A percentile compares a stretch with the other conserved stretches of the same genome.
phyloP scores from a whole-genome alignment of 2,329 filamentous ascomycete genomes.

The Fusarium marasasianum region DNA sequence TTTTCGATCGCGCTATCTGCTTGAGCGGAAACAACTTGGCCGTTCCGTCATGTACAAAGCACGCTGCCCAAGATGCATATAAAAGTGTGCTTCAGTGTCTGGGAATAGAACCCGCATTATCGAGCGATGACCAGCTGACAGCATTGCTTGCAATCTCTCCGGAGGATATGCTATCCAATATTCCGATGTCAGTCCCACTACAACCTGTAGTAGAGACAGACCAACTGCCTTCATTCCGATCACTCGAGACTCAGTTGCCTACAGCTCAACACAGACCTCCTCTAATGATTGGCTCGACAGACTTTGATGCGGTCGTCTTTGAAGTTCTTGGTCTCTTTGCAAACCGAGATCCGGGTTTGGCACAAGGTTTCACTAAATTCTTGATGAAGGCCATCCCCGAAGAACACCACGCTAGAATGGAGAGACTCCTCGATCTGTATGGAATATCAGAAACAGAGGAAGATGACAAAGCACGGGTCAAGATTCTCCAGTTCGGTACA shows the following conservation, averaged over 20 bases:
- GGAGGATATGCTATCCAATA: neutral
- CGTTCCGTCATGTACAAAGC: neutral
- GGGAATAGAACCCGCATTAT: neutral
- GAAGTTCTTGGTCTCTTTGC: neutral
- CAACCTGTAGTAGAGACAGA: neutral
- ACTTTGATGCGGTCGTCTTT: neutral
- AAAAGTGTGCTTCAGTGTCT: neutral
- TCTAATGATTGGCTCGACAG: neutral
- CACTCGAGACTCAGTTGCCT: neutral
- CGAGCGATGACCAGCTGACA: neutral
- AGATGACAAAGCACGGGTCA: fast-evolving
- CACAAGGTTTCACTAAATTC: neutral
- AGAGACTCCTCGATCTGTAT: neutral
- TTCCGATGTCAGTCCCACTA: neutral
- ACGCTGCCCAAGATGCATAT: neutral
- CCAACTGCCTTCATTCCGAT: neutral
- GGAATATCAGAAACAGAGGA: neutral
- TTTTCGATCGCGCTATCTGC: neutral
- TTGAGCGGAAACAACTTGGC: neutral
- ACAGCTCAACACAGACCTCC: neutral
- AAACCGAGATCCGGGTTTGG: neutral
- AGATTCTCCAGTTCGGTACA: neutral
- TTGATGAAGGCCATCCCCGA: fast-evolving
- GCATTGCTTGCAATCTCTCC: neutral
- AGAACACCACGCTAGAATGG: fast-evolving